Evolutionary conservation across 2,329 filamentous ascomycete genomes (phyloP), one percentile per base, ranked within the genome.

Genomic region (Xylaria sp.): DNA sequence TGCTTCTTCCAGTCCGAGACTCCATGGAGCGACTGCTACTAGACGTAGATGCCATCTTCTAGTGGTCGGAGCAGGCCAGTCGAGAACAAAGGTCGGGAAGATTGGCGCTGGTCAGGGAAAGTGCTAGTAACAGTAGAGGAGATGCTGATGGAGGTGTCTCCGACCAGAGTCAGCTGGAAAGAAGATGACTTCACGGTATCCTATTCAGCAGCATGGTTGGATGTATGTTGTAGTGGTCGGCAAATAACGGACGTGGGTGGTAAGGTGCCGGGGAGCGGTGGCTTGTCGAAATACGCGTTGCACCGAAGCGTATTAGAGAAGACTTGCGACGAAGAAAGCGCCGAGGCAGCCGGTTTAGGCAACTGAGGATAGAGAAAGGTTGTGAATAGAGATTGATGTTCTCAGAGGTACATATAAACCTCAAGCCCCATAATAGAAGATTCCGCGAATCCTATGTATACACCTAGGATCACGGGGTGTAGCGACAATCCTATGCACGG

Each of bases 1-100:
- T 93, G 74, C 82, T 88, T 75, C 91, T 85, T 71, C 91, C 91
- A 56, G 86, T 88, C 72, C 91, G 86, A 65, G 90, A 91, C 81
- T 93, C 84, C 87, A 89, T 89, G 54, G 85, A 79, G 70, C 85
- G 85, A 72, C 73, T 79, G 63, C 69, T 79, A 64, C 69, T 76
- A 38, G 73, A 72, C 58, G 62, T 54, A 61, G 70, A 72, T 41
- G 70, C 73, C 73, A 75, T 73, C 56, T 66, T 71, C 46, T 61
- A 60, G 51, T 55, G 43, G 63, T 58, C n/a, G 51, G 67, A 64
- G 54, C 41, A 51, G 59, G 59, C 47, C 43, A 54, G 40, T 55
- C 58, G 53, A 54, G 35, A 63, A 17, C 58, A 64, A 51, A 44
- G 21, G 29, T 56, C 33, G 13, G 37, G 19, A 60, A 23, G 13